These are phyloP conservation scores for Dothistroma septosporum DNA, from an alignment of 2,329 filamentous ascomycete species.

Conservation along the genomic window DNA sequence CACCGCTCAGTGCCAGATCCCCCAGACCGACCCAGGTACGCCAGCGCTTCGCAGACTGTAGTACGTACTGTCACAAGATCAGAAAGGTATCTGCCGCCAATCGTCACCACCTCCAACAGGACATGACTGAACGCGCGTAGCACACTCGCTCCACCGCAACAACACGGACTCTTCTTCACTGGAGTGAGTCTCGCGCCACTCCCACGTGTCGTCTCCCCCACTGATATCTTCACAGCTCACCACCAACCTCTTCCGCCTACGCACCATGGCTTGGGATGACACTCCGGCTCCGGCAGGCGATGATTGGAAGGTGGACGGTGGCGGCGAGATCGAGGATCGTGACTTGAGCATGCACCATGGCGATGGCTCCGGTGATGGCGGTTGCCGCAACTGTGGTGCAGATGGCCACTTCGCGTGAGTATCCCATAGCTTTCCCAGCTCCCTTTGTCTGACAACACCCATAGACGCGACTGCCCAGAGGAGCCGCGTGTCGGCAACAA, in stretches of 20 bases:
- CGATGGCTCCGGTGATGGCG: conserved; percentile 27
- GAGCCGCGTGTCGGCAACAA: conserved; percentile 31
- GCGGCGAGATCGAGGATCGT: conserved; percentile 20
- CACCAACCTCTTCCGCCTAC: neutral
- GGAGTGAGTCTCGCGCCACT: neutral
- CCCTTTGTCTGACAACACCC: conserved; percentile 18
- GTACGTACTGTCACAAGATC: neutral
- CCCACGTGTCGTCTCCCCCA: neutral
- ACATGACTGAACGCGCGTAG: neutral
- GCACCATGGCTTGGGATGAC: conserved; percentile 25
- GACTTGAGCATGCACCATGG: conserved; percentile 32
- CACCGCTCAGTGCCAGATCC: conserved; percentile 1
- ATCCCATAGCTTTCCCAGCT: conserved; percentile 26
- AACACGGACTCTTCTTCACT: neutral
- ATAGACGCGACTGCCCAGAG: conserved; percentile 45
- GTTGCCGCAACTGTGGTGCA: conserved; percentile 36
- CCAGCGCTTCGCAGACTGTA: neutral
- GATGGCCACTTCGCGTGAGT: conserved; percentile 2
- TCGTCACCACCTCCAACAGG: neutral
- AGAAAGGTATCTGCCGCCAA: neutral
- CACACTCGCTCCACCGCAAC: neutral
- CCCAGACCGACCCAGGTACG: neutral
- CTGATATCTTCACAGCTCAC: neutral
- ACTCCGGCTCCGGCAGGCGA: conserved; percentile 16
- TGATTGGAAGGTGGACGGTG: conserved; percentile 22